Base-by-base conservation (phyloP, 1,139 yeast species). In the Yamadazyma spencermartinsiae region DNA sequence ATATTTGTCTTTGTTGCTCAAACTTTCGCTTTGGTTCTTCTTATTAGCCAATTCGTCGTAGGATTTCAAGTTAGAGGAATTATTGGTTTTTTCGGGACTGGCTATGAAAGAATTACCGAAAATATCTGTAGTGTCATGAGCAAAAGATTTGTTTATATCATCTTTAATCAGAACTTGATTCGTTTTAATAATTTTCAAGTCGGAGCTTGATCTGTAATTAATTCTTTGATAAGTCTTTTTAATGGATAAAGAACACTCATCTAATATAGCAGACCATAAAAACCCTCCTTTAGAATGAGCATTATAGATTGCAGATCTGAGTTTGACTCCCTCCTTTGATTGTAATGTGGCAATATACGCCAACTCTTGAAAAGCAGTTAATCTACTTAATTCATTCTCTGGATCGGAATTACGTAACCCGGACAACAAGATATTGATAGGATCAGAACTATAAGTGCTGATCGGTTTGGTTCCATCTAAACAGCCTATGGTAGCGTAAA, bases 401-500 rank as follows among this genome's bases (percentile, higher is more conserved):
- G 68, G 63, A 15, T 63, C 65, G 8, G 60, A 56, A 41, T 71
- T 71, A 32, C 76, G 71, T 46, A 90, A 69, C 0, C 98, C 98
- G 3, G 84, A 72, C 9, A 89, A 61, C 37, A 90, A 66, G 2
- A 95, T 83, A 35, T 78, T 82, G 40, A 86, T 74, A 3, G 90
- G 92, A 44, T 86, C 88, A 0, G 82, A 62, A 13, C 92, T 80
- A 35, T 79, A 70, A 5, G 80, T 68, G 31, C 92, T 81, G 21
- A 89, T 72, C 15, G 86, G 80, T 41, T 79, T 80, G 18, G 82
- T 82, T 24, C 87, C 80, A 51, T 85, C 88, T 36, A 85, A 60
- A 48, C 98, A 92, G 0, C 97, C 96, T 44, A 86, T 74, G 7
- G 89, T 75, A 54, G 90, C 74, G 58, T 87, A 90, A 3, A 88